Base-by-base conservation (phyloP, 345 rosid genomes). In the Psidium friedrichsthalianum region DNA sequence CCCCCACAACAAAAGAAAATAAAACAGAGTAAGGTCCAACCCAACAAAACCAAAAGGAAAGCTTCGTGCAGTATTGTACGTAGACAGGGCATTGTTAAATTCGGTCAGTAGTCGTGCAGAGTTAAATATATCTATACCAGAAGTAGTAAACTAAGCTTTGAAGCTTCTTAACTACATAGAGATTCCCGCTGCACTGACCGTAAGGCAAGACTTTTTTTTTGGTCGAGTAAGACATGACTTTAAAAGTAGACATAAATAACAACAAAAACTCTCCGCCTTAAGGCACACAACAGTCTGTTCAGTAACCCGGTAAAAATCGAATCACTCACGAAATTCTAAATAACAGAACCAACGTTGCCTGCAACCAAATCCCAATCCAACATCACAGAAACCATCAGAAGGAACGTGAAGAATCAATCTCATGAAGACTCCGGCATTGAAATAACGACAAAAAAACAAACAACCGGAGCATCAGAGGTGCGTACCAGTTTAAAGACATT, bases 401-500 rank as follows among this genome's bases (percentile, higher is more conserved):
- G 42, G 78, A 69, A 36, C 74, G 24, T 12, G 47, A 36, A 69
- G 24, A 69, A 32, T 32, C 22, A 40, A 32, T 18, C 20, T 32
- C 18, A 29, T 24, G 57, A 74, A 44, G n/a, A 14, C 36, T 40
- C n/a, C 69, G 4, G 51, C 14, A 83, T 40, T n/a, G 27, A 52
- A 9, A 51, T 54, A 36, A n/a, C 11, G 12, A 80, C 69, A 52
- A 52, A 56, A 55, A 18, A 84, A 74, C 74, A 24, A 58, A 36
- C 49, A 14, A 56, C 36, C n/a, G 53, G 13, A 82, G 84, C 6
- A 82, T 59, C 49, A 85, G 87, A 36, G 29, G 57, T 20, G 89
- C 95, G 84, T 87, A 96, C 98, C 86, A 96, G 94, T 92, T 90
- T 92, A 86, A 96, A 96, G 86, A 95, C 97, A 86, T 96, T 96